Conservation (phyloP, 2,329 filamentous ascomycete species). For the Neobulgaria alba region DNA sequence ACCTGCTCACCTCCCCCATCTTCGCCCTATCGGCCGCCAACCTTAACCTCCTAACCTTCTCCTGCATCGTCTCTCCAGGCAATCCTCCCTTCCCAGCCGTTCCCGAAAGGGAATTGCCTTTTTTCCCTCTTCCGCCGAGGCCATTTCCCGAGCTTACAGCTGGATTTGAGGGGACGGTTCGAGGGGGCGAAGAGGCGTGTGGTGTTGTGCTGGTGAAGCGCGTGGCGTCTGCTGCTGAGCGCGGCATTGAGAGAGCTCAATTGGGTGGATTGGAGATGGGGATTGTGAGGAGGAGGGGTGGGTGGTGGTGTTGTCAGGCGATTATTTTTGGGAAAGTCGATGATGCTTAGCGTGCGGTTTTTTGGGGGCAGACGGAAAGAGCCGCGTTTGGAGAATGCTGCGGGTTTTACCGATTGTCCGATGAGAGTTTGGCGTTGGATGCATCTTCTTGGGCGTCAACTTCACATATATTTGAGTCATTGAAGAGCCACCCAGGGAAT, state of each 20-base stretch:
- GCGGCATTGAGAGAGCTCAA: slow-evolving; percentile 35
- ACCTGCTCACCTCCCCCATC: slow-evolving; percentile 24
- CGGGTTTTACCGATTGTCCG: too few species aligned
- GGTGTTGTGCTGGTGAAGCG: slow-evolving; percentile 65
- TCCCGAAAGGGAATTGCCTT: too few species aligned
- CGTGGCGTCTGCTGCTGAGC: slow-evolving; percentile 71
- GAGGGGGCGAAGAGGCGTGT: slow-evolving; percentile 52
- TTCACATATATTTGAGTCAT: too few species aligned
- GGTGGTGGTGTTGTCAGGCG: slow-evolving; percentile 12
- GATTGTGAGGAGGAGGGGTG: slow-evolving; percentile 2
- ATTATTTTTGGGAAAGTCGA: too few species aligned
- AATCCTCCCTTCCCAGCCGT: slow-evolving; percentile 17
- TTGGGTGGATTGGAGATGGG: neutral
- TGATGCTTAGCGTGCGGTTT: too few species aligned
- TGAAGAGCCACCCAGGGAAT: too few species aligned
- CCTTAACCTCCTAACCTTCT: slow-evolving; percentile 29
- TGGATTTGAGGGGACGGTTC: slow-evolving; percentile 18
- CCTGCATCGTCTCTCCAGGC: slow-evolving; percentile 29
- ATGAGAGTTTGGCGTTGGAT: too few species aligned
- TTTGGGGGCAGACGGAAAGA: too few species aligned
- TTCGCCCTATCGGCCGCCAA: slow-evolving; percentile 28
- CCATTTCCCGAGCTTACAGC: neutral
- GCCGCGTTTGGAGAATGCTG: too few species aligned
- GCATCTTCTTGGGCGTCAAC: too few species aligned
- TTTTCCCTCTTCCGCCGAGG: neutral